These are phyloP conservation scores for Aureobasidium zeae DNA, from an alignment of 2,329 filamentous ascomycete species.

Conservation along the genomic window DNA sequence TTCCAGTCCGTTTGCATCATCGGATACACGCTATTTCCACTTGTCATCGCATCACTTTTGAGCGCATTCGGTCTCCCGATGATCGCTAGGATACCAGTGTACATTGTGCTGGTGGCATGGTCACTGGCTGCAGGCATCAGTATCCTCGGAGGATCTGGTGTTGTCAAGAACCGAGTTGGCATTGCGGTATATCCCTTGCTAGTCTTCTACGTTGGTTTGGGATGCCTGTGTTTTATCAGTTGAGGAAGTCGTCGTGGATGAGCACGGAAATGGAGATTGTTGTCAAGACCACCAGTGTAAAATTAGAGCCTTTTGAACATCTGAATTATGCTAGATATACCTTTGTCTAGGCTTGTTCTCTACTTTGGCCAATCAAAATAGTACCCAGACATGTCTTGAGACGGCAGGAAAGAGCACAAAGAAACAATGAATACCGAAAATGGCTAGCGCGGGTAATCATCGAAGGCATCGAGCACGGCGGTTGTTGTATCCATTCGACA, in stretches of 20 bases:
- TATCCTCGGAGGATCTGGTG: conserved; percentile 88
- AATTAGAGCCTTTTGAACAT: too few relatives aligned
- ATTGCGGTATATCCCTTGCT: conserved; percentile 92
- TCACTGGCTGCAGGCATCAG: conserved; percentile 91
- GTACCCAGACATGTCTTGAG: neutral
- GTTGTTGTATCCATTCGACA: too few relatives aligned
- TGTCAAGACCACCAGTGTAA: too few relatives aligned
- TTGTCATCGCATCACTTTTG: conserved; percentile 84
- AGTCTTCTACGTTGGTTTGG: conserved; percentile 87
- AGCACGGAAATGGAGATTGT: too few relatives aligned
- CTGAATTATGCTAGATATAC: neutral
- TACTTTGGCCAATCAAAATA: too few relatives aligned
- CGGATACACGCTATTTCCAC: conserved; percentile 92
- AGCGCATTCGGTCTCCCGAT: conserved; percentile 72
- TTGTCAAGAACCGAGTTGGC: conserved; percentile 87
- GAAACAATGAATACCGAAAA: conserved; percentile 1
- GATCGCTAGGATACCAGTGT: conserved; percentile 81
- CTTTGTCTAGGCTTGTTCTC: too few relatives aligned
- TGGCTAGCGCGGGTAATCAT: too few relatives aligned
- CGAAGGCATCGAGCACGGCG: too few relatives aligned
- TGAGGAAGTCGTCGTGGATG: too few relatives aligned
- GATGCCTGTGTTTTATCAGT: conserved; percentile 95
- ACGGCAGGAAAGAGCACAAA: neutral
- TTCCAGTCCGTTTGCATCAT: conserved; percentile 97
- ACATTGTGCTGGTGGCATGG: conserved; percentile 81